Evolutionary conservation across 2,329 filamentous ascomycete species (phyloP), one percentile per base, ranked within the genome.

Genomic region (Septoria petroselini): DNA sequence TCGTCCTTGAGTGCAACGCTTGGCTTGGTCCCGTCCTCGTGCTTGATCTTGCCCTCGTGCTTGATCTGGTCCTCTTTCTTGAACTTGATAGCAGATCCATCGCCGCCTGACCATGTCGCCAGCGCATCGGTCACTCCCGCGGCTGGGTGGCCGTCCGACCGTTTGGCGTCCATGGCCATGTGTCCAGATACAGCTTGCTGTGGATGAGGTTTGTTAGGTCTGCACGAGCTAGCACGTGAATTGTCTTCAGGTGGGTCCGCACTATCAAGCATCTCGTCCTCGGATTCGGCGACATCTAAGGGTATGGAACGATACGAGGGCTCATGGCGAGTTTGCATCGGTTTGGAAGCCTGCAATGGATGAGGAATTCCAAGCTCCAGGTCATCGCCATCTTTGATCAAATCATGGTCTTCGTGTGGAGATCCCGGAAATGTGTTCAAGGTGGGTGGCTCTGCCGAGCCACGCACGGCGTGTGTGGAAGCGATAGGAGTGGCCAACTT

Each of bases 311-410:
- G n/a, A n/a, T n/a, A n/a, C n/a, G n/a, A n/a, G n/a, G n/a, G n/a
- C n/a, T n/a, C n/a, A n/a, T n/a, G n/a, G n/a, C n/a, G n/a, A n/a
- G n/a, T n/a, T n/a, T n/a, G n/a, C n/a, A n/a, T n/a, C n/a, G n/a
- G n/a, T n/a, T 29, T 15, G 4, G 41, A 43, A 15, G 15, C 18
- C 25, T 15, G 18, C 25, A 45, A 29, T 3, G 42, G 17, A n/a
- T 18, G 31, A 8, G 42, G 42, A 14, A 21, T 31, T 6, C 37
- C 42, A 11, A 45, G 29, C 23, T 37, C 42, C 21, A 45, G 21
- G 7, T 45, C 42, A 9, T 45, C 31, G 11, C 17, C 14, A 4
- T 37, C 42, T 11, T 27, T 31, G 4, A 17, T 23, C 8, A 7
- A 14, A 7, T 4, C 31, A n/a, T 45, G n/a, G 17, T 3, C 17